Percentiles rank a stretch among this genome's conserved stretches.
Conservation (phyloP, 768 basidiomycete species). For the Rhizopogon vulgaris region DNA sequence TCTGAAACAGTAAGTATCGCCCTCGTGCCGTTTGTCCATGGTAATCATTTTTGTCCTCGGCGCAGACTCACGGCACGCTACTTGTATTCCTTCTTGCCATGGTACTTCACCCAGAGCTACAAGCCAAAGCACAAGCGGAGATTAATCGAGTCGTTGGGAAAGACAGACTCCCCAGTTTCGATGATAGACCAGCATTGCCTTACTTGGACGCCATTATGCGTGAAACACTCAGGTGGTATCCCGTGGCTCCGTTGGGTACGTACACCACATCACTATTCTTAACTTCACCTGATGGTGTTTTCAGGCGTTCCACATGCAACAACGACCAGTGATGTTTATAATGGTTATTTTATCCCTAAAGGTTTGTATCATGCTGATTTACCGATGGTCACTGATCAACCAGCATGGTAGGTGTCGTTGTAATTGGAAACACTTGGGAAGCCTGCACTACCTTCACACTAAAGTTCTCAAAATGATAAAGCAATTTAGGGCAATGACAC, state of each 20-base stretch:
- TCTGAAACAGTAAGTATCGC: slow-evolving; percentile 6
- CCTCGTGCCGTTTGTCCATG: background rate
- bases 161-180: slow-evolving; percentile 10
- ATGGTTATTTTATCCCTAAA: slow-evolving; percentile 13
- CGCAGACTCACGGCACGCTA: slow-evolving; percentile 7
- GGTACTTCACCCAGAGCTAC: slow-evolving; percentile 13
- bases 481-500: slow-evolving; percentile 4
- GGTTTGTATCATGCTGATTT: slow-evolving; percentile 2
- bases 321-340: slow-evolving; percentile 7
- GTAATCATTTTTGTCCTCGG: background rate
- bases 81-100: slow-evolving; percentile 11
- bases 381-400: background rate
- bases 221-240: slow-evolving; percentile 12
- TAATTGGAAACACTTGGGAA: slow-evolving; percentile 7
- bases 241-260: slow-evolving; percentile 7
- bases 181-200: slow-evolving; percentile 8
- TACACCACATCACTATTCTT: background rate
- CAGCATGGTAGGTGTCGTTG: slow-evolving; percentile 1
- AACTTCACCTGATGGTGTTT: background rate
- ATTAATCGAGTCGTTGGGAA: slow-evolving; percentile 16
- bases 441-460: background rate
- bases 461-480: background rate
- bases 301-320: slow-evolving; percentile 8
- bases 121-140: slow-evolving; percentile 12
- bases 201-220: slow-evolving; percentile 10